These are phyloP conservation scores for Aphanomyces euteiches DNA, from an alignment of 352 stramenopile species.

Conservation along the genomic window DNA sequence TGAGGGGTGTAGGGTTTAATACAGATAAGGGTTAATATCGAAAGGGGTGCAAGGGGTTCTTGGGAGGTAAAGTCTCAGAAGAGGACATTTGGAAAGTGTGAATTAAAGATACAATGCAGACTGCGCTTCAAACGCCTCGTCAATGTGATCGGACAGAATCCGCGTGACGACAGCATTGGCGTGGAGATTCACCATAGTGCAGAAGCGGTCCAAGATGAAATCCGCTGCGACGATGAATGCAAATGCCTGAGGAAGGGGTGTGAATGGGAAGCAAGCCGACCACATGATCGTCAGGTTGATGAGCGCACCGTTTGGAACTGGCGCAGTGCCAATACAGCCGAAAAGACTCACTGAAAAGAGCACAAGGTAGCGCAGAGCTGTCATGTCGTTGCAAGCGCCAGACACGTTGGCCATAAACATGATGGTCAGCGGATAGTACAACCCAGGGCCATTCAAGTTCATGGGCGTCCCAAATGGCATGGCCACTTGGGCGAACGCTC, in stretches of 20 bases:
- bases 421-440: conserved; percentile 70
- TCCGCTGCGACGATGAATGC: conserved; percentile 51
- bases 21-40: no score
- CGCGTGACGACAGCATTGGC: conserved; percentile 65
- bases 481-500: conserved; percentile 56
- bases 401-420: conserved; percentile 68
- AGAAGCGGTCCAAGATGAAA: conserved; percentile 66
- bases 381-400: conserved; percentile 38
- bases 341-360: conserved; percentile 62
- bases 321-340: conserved; percentile 62
- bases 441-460: conserved; percentile 69
- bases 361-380: conserved; percentile 45
- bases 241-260: conserved; percentile 43
- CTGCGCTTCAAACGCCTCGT: conserved; percentile 32
- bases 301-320: conserved; percentile 62
- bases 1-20: no score
- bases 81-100: no score
- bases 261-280: conserved; percentile 53
- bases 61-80: no score
- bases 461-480: conserved; percentile 61
- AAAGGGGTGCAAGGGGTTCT: no score
- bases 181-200: conserved; percentile 74
- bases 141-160: conserved; percentile 64
- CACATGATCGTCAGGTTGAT: conserved; percentile 74
- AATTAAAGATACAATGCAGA: no score